Evolutionary conservation across 768 basidiomycete species (phyloP).

Genomic region (Naematelia aurantialba): DNA sequence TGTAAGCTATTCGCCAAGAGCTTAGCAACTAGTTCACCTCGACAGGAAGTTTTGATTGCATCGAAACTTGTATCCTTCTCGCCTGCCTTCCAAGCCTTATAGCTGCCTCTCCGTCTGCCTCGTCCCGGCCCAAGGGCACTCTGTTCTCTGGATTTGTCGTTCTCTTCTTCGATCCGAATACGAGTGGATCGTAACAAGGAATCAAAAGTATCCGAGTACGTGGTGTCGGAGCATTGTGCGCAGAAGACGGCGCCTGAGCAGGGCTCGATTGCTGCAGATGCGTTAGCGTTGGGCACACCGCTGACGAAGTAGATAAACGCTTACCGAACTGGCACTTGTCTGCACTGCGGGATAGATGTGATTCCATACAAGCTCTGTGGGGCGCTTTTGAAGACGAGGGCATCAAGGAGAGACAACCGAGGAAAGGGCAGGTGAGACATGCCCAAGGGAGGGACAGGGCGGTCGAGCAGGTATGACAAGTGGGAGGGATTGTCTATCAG

Average conservation of each 20-base stretch:
- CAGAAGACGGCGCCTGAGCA: constrained; percentile 74
- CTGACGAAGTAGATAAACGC: constrained; percentile 1
- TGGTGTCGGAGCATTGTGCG: constrained; percentile 67
- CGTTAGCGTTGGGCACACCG: neutral
- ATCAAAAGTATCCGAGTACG: constrained; percentile 61
- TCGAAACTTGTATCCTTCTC: constrained; percentile 54
- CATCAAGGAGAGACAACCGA: constrained; percentile 33
- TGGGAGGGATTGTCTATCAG: constrained; percentile 25
- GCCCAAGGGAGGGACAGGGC: constrained; percentile 31
- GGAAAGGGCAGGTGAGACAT: constrained; percentile 36
- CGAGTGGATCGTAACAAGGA: constrained; percentile 34
- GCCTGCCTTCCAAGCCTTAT: constrained; percentile 56
- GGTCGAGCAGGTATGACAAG: constrained; percentile 26
- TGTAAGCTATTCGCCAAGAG: neutral
- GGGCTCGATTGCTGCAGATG: constrained; percentile 64
- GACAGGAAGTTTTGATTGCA: constrained; percentile 62
- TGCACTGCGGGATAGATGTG: constrained; percentile 20
- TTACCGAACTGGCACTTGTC: constrained; percentile 32
- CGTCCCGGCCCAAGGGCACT: constrained; percentile 4
- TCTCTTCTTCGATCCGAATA: constrained; percentile 25
- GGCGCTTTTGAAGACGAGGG: constrained; percentile 16
- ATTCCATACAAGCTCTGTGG: constrained; percentile 25
- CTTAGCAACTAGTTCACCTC: constrained; percentile 56
- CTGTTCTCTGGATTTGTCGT: constrained; percentile 20
- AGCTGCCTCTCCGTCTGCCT: constrained; percentile 55